Conservation (phyloP, 208 protist genomes). For the Endotrypanum monterogeii region DNA sequence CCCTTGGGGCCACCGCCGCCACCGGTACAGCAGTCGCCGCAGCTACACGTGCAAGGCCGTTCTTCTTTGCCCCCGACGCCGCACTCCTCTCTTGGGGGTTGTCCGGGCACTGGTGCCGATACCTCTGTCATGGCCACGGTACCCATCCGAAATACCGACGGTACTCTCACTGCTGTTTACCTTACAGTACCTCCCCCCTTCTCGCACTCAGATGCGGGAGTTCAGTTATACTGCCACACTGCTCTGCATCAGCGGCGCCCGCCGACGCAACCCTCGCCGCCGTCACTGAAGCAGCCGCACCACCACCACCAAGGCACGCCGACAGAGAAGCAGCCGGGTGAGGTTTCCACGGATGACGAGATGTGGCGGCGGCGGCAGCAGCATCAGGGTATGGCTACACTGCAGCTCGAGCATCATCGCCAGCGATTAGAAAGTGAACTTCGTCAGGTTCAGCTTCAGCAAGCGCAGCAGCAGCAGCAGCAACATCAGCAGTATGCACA, state of each 20-base stretch:
- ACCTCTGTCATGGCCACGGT: constrained; percentile 2
- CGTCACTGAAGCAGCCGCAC: not conserved
- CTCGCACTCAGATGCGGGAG: not conserved
- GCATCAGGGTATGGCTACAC: constrained; percentile 2
- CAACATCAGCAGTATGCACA: constrained; percentile 1
- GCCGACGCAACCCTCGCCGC: not conserved
- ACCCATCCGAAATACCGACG: not conserved
- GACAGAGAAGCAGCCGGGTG: not conserved
- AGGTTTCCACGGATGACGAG: not conserved
- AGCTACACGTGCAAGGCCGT: not conserved
- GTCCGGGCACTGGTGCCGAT: not conserved
- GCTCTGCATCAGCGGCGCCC: not conserved
- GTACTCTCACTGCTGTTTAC: not conserved
- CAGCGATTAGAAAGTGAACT: constrained; percentile 14
- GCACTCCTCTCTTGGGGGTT: not conserved
- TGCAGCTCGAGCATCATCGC: constrained; percentile 15
- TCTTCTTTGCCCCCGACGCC: not conserved
- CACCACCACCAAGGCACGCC: not conserved
- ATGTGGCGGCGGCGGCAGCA: not conserved
- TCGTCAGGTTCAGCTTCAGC: not conserved
- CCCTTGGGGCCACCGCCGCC: not conserved
- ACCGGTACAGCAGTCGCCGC: not conserved
- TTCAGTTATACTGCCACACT: constrained; percentile 3
- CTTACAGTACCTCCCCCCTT: not conserved
- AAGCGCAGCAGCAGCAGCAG: constrained; percentile 5